A percentile compares a stretch with the other conserved stretches of the same genome.
These are phyloP conservation scores for Puccinia horiana DNA, from an alignment of 1,284 basidiomycete species.

Conservation along the genomic window DNA sequence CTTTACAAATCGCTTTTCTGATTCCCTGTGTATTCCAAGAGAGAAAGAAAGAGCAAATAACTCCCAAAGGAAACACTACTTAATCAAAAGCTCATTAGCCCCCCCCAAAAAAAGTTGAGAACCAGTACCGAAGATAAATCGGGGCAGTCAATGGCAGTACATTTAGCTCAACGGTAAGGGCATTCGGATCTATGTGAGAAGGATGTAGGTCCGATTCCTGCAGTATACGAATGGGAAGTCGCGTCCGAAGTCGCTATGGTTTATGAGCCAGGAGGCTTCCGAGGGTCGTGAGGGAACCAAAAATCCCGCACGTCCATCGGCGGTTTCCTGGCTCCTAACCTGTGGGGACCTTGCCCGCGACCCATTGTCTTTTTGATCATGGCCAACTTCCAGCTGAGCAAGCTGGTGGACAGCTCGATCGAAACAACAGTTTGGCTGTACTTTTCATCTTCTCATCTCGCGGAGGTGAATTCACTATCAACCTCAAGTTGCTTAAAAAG, in stretches of 20 bases:
- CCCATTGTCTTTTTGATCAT: background rate
- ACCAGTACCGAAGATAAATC: no score
- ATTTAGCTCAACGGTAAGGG: constrained; percentile 10
- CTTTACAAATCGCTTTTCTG: no score
- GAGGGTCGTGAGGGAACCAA: background rate
- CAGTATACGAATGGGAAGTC: background rate
- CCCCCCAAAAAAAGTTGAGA: no score
- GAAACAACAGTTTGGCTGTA: no score
- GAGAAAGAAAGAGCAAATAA: no score
- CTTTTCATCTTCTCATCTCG: no score
- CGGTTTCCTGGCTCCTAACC: background rate
- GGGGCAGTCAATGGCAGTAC: background rate
- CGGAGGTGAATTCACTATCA: no score
- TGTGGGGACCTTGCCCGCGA: background rate
- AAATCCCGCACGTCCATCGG: background rate
- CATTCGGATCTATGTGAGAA: background rate
- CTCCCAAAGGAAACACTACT: no score
- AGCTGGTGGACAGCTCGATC: no score
- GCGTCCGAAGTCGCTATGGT: background rate
- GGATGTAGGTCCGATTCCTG: constrained; percentile 11
- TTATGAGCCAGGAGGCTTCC: background rate
- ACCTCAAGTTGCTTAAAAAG: no score
- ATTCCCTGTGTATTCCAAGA: no score
- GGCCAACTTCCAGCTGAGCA: background rate
- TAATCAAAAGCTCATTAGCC: no score